Conservation (phyloP, 805 yeast genomes). For the Hanseniaspora pseudoguilliermondii region DNA sequence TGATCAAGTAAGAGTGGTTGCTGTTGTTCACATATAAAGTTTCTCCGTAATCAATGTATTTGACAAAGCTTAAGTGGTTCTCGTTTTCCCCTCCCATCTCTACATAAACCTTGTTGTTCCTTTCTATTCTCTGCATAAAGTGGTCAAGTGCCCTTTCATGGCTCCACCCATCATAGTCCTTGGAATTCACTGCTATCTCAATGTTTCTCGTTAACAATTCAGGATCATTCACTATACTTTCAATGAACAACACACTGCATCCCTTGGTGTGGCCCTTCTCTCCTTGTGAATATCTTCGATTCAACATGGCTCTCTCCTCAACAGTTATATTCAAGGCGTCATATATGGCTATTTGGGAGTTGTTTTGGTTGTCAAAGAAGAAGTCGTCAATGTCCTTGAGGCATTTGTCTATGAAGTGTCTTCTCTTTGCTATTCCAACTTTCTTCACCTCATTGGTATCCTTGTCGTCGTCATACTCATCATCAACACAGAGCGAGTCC, state of each 20-base stretch:
- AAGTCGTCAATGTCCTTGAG: conserved; percentile 56
- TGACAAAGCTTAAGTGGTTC: conserved; percentile 55
- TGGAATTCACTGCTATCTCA: conserved; percentile 72
- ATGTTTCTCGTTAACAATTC: conserved; percentile 61
- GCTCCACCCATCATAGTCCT: conserved; percentile 73
- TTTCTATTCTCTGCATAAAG: conserved; percentile 57
- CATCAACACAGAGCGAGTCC: conserved; percentile 50
- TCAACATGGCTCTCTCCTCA: conserved; percentile 49
- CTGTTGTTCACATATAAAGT: conserved; percentile 56
- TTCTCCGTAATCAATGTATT: conserved; percentile 84
- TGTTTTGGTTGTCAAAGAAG: conserved; percentile 44
- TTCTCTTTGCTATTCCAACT: conserved; percentile 42
- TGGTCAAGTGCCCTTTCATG: conserved; percentile 62
- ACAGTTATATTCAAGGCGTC: conserved; percentile 87
- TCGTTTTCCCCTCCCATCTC: conserved; percentile 43
- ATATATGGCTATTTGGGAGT: conserved; percentile 90
- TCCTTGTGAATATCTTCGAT: conserved; percentile 35
- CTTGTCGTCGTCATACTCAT: conserved; percentile 29
- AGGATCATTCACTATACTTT: conserved; percentile 67
- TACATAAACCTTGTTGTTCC: conserved; percentile 58
- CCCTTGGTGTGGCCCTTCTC: conserved; percentile 5
- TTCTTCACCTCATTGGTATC: background rate
- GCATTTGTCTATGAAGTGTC: conserved; percentile 48
- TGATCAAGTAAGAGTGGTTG: conserved; percentile 75
- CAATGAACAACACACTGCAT: conserved; percentile 76